phyloP scores from a whole-genome alignment of 2,329 filamentous ascomycete genomes.

The Pezicula carpinea region DNA sequence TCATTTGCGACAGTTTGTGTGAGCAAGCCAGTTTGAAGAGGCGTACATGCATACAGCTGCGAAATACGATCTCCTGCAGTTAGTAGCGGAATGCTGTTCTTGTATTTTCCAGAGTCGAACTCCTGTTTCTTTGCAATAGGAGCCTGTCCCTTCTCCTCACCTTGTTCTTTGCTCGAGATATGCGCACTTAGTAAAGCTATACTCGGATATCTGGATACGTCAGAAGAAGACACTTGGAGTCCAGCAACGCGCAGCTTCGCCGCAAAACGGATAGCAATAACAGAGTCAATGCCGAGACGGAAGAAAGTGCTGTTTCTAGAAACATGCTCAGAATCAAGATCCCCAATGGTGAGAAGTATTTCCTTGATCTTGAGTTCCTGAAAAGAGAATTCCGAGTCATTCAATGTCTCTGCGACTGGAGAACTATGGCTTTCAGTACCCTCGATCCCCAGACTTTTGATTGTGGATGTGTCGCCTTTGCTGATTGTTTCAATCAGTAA shows the following conservation, averaged over 20 bases:
- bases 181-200: background rate
- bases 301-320: constrained; percentile 32
- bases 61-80: constrained; percentile 10
- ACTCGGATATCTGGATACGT: background rate
- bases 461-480: constrained; percentile 22
- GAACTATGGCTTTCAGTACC: background rate
- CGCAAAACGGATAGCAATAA: constrained; percentile 29
- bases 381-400: constrained; percentile 14
- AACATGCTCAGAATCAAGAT: constrained; percentile 19
- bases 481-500: constrained; percentile 25
- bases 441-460: constrained; percentile 17
- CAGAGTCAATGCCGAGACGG: constrained; percentile 27
- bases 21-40: constrained; percentile 18
- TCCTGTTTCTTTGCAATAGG: background rate
- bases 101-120: background rate
- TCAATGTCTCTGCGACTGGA: background rate
- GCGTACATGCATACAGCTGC: constrained; percentile 24
- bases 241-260: background rate
- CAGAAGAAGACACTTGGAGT: background rate
- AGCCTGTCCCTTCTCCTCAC: too few relatives aligned
- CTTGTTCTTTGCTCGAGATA: background rate
- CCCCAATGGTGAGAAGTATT: constrained; percentile 20
- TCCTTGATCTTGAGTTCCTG: constrained; percentile 22
- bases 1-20: constrained; percentile 8
- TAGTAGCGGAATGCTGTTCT: background rate